Base-by-base conservation (phyloP, 345 rosid species). In the Aegle marmelos region DNA sequence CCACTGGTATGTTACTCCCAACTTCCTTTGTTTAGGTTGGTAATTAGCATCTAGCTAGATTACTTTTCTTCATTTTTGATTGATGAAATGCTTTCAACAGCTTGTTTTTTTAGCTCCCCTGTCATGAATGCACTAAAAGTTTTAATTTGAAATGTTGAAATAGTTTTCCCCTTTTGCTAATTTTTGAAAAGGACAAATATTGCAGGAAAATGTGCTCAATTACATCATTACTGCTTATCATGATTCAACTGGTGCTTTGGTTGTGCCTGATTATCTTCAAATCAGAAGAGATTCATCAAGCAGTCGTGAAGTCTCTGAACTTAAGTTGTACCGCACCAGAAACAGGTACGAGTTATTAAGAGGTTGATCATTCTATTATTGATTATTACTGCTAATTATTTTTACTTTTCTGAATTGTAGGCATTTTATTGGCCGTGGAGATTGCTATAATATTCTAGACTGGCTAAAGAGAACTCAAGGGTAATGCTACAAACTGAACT, bases 161-260 rank as follows among this genome's bases (percentile, higher is more conserved):
- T 41, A 41, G 3, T 41, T 41, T 41, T 41, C 3, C 50, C 48
- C 16, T 41, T 41, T 0, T 41, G 16, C 50, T 41, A 41, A 41
- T 11, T 11, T 41, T 16, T 41, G 50, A 41, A 41, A 39, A 41
- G 50, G 50, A 41, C 16, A 11, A 41, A 10, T 10, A 41, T 36
- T 66, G 9, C 8, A 95, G 98, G 94, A 95, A 56, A 76, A 78
- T 48, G 91, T 95, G 79, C 89, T 90, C 78, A 58, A 91, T 79
- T 91, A 86, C 72, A 78, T 93, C 13, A 67, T 63, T 56, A 88
- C 90, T 84, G 93, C 94, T 54, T 93, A 90, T 82, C 86, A 86
- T 76, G 83, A 77, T 36, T 80, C 88, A 78, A 72, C 80, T 28
- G 92, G 89, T 70, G 82, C 76, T 5, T 2, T 92, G 41, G 77